A percentile compares a stretch with the other conserved stretches of the same genome.
These are phyloP conservation scores for Galerina marginata DNA, from an alignment of 768 basidiomycete genomes.

Conservation along the genomic window DNA sequence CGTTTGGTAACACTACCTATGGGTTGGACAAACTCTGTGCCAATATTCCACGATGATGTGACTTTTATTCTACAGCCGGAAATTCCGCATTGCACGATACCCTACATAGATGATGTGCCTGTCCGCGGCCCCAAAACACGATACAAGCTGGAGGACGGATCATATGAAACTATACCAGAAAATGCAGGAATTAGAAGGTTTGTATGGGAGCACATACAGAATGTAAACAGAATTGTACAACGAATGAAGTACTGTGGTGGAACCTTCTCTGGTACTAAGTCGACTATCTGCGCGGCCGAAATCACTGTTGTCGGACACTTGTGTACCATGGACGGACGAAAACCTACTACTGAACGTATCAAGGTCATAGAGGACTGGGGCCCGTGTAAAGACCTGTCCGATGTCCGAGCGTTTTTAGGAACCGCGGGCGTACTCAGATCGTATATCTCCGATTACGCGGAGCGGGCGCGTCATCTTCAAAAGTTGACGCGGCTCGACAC, in stretches of 20 bases:
- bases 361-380: constrained; percentile 29
- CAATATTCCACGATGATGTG: constrained; percentile 39
- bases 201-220: constrained; percentile 40
- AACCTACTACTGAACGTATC: constrained; percentile 24
- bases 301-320: constrained; percentile 11
- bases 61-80: constrained; percentile 8
- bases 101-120: constrained; percentile 31
- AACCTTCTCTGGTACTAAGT: constrained; percentile 17
- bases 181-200: constrained; percentile 40
- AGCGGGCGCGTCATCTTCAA: constrained; percentile 17
- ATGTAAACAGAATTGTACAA: constrained; percentile 38
- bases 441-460: constrained; percentile 32
- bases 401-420: constrained; percentile 35
- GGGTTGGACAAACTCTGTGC: constrained; percentile 38
- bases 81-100: constrained; percentile 25
- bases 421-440: constrained; percentile 23
- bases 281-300: constrained; percentile 5
- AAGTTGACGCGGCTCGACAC: constrained; percentile 26
- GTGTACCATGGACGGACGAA: constrained; percentile 26
- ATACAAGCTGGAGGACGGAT: constrained; percentile 30
- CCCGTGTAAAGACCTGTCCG: constrained; percentile 16
- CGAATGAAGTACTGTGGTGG: constrained; percentile 19
- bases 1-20: constrained; percentile 28
- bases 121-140: constrained; percentile 25
- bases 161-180: constrained; percentile 35